phyloP scores from a whole-genome alignment of 1,284 basidiomycete genomes.

The Microbotryum scabiosae region DNA sequence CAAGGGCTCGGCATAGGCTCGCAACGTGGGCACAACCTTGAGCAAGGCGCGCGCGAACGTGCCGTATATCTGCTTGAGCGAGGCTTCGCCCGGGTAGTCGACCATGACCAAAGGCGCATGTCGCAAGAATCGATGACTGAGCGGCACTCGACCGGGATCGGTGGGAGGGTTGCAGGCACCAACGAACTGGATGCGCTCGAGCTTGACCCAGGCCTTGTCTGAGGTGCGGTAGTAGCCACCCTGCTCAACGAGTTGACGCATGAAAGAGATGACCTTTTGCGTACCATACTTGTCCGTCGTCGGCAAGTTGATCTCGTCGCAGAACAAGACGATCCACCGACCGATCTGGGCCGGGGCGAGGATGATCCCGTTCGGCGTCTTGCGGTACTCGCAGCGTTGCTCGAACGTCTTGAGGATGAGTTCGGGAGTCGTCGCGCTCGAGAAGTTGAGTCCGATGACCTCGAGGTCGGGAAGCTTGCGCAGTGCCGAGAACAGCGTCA shows the following conservation, averaged over 20 bases:
- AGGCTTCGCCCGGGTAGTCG: constrained; percentile 95
- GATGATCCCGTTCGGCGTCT: constrained; percentile 93
- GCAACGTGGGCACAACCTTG: constrained; percentile 88
- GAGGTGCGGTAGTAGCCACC: constrained; percentile 91
- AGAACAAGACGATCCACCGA: constrained; percentile 97
- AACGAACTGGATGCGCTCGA: constrained; percentile 98
- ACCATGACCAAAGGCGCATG: constrained; percentile 99
- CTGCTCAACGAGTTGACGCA: constrained; percentile 90
- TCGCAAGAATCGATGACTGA: constrained; percentile 91
- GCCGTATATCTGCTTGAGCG: constrained; percentile 96
- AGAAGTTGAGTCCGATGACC: constrained; percentile 98
- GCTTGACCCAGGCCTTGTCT: constrained; percentile 94
- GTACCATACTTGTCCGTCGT: constrained; percentile 98
- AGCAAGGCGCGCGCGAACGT: constrained; percentile 96
- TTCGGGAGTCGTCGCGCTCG: constrained; percentile 95
- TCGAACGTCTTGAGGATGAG: constrained; percentile 98
- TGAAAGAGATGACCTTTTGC: constrained; percentile 95
- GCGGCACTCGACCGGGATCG: constrained; percentile 98
- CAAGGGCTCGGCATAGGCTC: constrained; percentile 86
- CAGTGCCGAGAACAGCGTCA: constrained; percentile 98
- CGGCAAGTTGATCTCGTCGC: constrained; percentile 98
- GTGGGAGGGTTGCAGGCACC: constrained; percentile 99
- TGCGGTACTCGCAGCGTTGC: constrained; percentile 98
- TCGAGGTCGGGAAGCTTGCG: constrained; percentile 98
- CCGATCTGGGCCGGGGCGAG: constrained; percentile 91